Percentiles rank a stretch among this genome's conserved stretches.
phyloP scores from a whole-genome alignment of 441 rosid species.

The Cnidoscolus chayamansa region DNA sequence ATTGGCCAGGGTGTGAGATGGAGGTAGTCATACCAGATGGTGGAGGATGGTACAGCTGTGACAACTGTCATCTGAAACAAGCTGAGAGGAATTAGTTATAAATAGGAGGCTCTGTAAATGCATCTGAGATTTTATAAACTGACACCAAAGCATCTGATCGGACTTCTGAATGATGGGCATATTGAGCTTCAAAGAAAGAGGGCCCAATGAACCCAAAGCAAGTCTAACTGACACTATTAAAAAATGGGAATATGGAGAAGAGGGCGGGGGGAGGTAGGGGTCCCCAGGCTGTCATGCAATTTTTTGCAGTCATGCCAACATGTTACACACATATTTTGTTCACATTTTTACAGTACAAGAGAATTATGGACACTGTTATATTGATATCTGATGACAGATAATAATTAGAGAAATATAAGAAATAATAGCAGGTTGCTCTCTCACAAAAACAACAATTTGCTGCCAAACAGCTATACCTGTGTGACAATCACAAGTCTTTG shows the following conservation, averaged over 20 bases:
- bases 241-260: not conserved
- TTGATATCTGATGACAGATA: not conserved
- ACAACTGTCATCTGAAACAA: too few species aligned
- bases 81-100: too few species aligned
- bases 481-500: conserved; percentile 93
- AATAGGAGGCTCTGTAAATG: too few species aligned
- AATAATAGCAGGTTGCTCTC: not conserved
- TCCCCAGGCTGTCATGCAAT: not conserved
- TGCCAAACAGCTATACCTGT: conserved; percentile 48
- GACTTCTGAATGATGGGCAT: not conserved
- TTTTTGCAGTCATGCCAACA: not conserved
- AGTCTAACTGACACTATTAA: not conserved
- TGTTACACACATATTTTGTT: not conserved
- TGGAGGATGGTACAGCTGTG: too few species aligned
- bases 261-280: not conserved
- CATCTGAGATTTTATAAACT: not conserved
- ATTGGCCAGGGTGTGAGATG: too few species aligned
- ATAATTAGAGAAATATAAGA: not conserved
- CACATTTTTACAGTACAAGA: not conserved
- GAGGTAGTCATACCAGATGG: too few species aligned
- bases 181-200: not conserved
- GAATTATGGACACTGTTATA: not conserved
- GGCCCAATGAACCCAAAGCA: not conserved
- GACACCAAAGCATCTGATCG: not conserved
- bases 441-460: not conserved